phyloP scores from a whole-genome alignment of 768 basidiomycete genomes.

The Lentinula detonsa region DNA sequence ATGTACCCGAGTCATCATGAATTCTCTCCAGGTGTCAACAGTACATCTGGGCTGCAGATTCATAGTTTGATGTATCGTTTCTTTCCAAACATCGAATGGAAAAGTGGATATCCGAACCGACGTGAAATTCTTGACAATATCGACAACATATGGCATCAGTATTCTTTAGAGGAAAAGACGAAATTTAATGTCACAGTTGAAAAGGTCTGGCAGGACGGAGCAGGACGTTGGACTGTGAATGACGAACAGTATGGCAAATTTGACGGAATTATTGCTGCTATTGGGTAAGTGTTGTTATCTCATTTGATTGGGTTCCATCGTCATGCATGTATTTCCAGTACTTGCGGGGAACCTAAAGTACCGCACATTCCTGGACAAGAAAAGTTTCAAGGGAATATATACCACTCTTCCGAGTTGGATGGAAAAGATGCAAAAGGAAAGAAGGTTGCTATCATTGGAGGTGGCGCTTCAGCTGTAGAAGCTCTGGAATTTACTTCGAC shows the following conservation, averaged over 20 bases:
- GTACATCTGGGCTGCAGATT: constrained; percentile 6
- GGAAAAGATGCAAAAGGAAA: constrained; percentile 16
- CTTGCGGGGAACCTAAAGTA: constrained; percentile 4
- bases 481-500: constrained; percentile 11
- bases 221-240: constrained; percentile 2
- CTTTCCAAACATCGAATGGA: constrained; percentile 4
- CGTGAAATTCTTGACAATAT: constrained; percentile 4
- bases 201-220: background rate
- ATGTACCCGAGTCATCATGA: background rate
- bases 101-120: constrained; percentile 1
- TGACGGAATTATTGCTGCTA: constrained; percentile 3
- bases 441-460: constrained; percentile 12
- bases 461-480: constrained; percentile 47
- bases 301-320: background rate
- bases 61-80: constrained; percentile 8
- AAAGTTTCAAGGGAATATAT: constrained; percentile 2
- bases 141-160: background rate
- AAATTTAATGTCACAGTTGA: constrained; percentile 4
- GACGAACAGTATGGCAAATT: constrained; percentile 6
- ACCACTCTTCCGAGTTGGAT: constrained; percentile 43
- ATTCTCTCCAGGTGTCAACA: constrained; percentile 1
- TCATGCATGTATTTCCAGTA: background rate
- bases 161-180: constrained; percentile 4
- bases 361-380: constrained; percentile 5
- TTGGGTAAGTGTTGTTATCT: background rate